phyloP scores from a whole-genome alignment of 345 rosid species.

The Eucalyptus cladocalyx region DNA sequence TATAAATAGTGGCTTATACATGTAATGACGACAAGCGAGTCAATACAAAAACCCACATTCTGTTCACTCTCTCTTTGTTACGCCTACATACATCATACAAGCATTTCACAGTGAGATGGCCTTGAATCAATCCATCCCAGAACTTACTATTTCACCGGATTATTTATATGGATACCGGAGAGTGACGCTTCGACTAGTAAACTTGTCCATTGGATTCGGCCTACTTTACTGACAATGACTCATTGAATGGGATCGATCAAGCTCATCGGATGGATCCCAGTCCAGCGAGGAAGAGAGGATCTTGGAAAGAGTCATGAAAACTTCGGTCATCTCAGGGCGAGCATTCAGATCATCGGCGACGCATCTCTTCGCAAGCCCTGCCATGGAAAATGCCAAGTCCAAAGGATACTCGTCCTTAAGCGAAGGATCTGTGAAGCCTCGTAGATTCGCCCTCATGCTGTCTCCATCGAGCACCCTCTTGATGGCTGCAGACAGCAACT shows the following conservation, averaged over 20 bases:
- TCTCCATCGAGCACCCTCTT: constrained; percentile 54
- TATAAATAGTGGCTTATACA: too few relatives aligned
- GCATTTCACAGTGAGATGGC: background rate
- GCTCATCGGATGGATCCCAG: constrained; percentile 83
- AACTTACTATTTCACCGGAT: background rate
- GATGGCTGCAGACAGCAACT: constrained; percentile 33
- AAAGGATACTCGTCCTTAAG: constrained; percentile 54
- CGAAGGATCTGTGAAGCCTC: constrained; percentile 47
- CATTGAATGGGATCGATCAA: constrained; percentile 29
- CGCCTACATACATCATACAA: background rate
- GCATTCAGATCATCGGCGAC: constrained; percentile 49
- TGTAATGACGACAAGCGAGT: too few relatives aligned
- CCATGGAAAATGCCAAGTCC: constrained; percentile 71
- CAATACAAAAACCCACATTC: too few relatives aligned
- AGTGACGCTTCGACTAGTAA: background rate
- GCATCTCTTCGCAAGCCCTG: constrained; percentile 61
- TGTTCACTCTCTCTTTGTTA: too few relatives aligned
- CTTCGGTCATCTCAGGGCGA: constrained; percentile 48
- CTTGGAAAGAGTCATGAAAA: constrained; percentile 44
- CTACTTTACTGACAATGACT: constrained; percentile 3
- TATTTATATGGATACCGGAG: background rate
- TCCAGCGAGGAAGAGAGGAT: constrained; percentile 59
- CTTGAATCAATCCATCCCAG: background rate
- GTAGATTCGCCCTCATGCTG: constrained; percentile 52
- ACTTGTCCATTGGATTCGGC: background rate